Evolutionary conservation across 176 grass and related monocot species (phyloP), one percentile per base, ranked within the genome.

Genomic region (Microstegium vimineum): DNA sequence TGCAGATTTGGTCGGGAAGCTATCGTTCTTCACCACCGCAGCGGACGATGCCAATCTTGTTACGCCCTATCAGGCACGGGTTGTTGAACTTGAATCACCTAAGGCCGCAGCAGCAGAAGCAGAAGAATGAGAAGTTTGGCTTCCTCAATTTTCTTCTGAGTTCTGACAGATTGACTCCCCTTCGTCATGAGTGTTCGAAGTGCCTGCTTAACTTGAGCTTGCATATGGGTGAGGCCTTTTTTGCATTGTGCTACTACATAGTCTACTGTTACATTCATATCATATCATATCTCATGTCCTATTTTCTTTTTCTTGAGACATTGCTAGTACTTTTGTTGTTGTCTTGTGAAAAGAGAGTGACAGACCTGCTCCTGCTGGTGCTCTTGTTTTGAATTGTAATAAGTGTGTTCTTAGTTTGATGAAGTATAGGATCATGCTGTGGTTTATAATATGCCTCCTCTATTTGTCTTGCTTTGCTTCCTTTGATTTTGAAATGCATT

Each of bases 1-100:
- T 15, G 79, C 89, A 0, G 91, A 95, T 78, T 41, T 95, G 69
- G 86, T 63, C 1, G 91, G 89, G 10, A 93, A 75, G 54, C 89
- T 80, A 18, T 82, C 89, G 0, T 90, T 91, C 78, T 99, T 99
- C 84, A 57, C 66, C 4, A 56, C 56, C 22, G 80, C 72, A 64
- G 73, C 34, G 0, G 85, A 62, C 0, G 87, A 77, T 5, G 80
- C 72, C 61, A 76, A 80, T 38, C 23, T 46, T 8, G 16, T 83
- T 14, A 77, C 85, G 0, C 81, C 83, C 15, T 92, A 75, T 59
- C 74, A 90, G 64, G 81, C 47, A 30, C 72, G 86, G 37, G 83
- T 62, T 16, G 80, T 89, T 26, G 84, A 87, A 36, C 74, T 76
- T 8, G 87, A 92, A 52, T 57, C 62, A 61, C 73, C 68, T 0